Percentiles rank a stretch among this genome's conserved stretches.
phyloP scores from a whole-genome alignment of 192 early-diverging fungal species.

The Phycomyces blakesleeanus region DNA sequence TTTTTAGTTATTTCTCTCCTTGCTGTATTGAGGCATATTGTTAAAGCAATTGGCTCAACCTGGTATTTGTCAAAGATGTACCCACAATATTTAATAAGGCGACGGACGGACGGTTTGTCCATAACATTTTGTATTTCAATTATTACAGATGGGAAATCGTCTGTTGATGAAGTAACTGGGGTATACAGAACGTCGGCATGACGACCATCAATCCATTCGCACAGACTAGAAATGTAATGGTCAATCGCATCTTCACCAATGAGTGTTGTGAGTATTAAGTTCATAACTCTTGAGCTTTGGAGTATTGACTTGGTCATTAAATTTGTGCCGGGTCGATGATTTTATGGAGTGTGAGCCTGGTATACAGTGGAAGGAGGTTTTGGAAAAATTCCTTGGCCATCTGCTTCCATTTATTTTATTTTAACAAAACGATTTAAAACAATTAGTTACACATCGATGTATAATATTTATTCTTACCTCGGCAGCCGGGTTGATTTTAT shows the following conservation, averaged over 20 bases:
- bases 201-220: constrained; percentile 11
- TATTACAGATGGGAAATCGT: constrained; percentile 3
- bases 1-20: neutral
- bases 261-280: constrained; percentile 1
- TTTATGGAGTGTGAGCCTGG: too few relatives aligned
- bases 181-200: constrained; percentile 4
- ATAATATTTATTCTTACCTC: too few relatives aligned
- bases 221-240: neutral
- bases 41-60: constrained; percentile 10
- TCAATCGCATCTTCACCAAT: constrained; percentile 2
- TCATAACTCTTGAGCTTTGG: constrained; percentile 10
- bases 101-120: constrained; percentile 7
- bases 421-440: too few relatives aligned
- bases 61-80: constrained; percentile 5
- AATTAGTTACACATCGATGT: too few relatives aligned
- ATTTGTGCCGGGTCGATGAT: constrained; percentile 6
- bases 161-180: neutral
- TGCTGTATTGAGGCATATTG: neutral
- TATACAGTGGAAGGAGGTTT: too few relatives aligned
- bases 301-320: constrained; percentile 9
- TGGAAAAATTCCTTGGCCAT: too few relatives aligned
- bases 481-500: too few relatives aligned
- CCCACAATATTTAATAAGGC: constrained; percentile 3
- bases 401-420: too few relatives aligned
- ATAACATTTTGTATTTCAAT: constrained; percentile 7